Evolutionary conservation across 2,329 filamentous ascomycete species (phyloP).

Genomic region (Penicillium sclerotigenum): DNA sequence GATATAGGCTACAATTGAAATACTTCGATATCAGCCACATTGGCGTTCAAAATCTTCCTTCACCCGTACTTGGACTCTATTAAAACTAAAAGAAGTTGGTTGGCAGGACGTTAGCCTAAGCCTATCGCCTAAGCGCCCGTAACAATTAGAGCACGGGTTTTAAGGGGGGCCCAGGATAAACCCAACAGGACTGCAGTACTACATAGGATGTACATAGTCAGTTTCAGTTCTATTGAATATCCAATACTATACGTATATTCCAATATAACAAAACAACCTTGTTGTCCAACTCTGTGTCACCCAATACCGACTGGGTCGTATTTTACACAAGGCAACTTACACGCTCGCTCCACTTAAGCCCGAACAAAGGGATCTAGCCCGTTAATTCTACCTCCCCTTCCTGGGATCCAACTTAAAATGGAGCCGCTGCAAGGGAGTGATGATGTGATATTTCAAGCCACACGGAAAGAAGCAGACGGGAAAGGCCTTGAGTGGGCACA

Average conservation of each 20-base stretch:
- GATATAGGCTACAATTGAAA: not conserved
- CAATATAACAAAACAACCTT: not conserved
- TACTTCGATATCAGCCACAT: not conserved
- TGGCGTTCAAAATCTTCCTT: not conserved
- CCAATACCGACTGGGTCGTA: not conserved
- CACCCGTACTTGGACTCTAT: not conserved
- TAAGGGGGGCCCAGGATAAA: not conserved
- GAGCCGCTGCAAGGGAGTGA: not conserved
- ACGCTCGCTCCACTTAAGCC: not conserved
- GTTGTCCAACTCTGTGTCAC: not conserved
- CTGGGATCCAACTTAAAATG: not conserved
- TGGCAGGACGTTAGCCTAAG: not conserved
- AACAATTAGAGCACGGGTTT: not conserved
- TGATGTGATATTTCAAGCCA: constrained; percentile 1
- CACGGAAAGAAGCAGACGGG: not conserved
- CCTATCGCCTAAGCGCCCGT: not conserved
- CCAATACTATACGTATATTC: not conserved
- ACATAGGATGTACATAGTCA: not conserved
- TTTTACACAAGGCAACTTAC: not conserved
- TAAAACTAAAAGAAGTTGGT: not conserved
- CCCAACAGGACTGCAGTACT: not conserved
- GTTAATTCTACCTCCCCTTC: not conserved
- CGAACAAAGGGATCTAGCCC: not conserved
- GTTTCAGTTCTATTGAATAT: not conserved
- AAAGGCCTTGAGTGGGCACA: no score